Percentiles rank a stretch among this genome's conserved stretches.
These are phyloP conservation scores for Sungouiella blattae DNA, from an alignment of 805 yeast species.

Conservation along the genomic window DNA sequence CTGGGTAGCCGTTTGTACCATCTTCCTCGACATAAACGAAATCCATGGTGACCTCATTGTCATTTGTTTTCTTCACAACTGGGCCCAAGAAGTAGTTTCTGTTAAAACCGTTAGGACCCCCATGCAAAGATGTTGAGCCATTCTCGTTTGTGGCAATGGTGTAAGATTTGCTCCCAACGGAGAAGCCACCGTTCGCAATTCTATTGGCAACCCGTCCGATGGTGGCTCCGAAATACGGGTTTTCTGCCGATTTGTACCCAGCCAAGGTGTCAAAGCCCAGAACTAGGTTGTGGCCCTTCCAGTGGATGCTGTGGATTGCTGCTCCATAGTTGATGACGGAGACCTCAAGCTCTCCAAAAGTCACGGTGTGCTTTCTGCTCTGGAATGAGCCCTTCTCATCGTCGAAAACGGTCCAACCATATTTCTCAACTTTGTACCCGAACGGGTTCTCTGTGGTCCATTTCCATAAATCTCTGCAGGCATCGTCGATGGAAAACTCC, in stretches of 20 bases:
- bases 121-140: slow-evolving; percentile 44
- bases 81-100: slow-evolving; percentile 54
- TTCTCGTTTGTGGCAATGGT: slow-evolving; percentile 43
- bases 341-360: slow-evolving; percentile 32
- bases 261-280: slow-evolving; percentile 35
- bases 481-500: slow-evolving; percentile 50
- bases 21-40: slow-evolving; percentile 44
- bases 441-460: slow-evolving; percentile 70
- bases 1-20: slow-evolving; percentile 59
- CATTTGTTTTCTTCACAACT: slow-evolving; percentile 30
- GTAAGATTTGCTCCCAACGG: slow-evolving; percentile 38
- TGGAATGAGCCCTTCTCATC: slow-evolving; percentile 15
- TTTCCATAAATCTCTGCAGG: slow-evolving; percentile 72
- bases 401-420: slow-evolving; percentile 29
- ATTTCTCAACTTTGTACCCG: slow-evolving; percentile 45
- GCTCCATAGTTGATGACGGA: slow-evolving; percentile 51
- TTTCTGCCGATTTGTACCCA: slow-evolving; percentile 22
- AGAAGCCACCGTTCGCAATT: slow-evolving; percentile 42
- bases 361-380: slow-evolving; percentile 35
- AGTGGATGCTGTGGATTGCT: slow-evolving; percentile 40
- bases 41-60: slow-evolving; percentile 28
- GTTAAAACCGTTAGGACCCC: slow-evolving; percentile 53
- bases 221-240: slow-evolving; percentile 60
- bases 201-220: slow-evolving; percentile 67
- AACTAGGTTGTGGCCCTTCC: slow-evolving; percentile 38